Conservation (phyloP, 1,139 yeast species). For the Pneumocystis canis region DNA sequence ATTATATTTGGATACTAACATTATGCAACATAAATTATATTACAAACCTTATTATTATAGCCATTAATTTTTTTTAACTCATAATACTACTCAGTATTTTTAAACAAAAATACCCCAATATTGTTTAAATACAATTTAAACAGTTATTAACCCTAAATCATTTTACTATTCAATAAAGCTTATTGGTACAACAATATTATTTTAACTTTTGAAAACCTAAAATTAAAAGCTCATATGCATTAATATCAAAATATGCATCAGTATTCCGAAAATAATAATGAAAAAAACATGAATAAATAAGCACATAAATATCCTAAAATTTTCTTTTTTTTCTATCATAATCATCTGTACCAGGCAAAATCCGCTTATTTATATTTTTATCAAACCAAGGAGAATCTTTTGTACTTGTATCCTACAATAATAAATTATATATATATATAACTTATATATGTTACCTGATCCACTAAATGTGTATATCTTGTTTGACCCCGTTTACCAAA, state of each 20-base stretch:
- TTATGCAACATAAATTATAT: neutral
- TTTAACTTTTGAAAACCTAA: neutral
- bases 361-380: conserved; percentile 2
- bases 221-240: neutral
- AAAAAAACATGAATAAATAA: neutral
- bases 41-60: neutral
- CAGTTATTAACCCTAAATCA: neutral
- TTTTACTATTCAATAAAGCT: neutral
- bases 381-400: conserved; percentile 2
- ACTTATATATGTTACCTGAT: conserved; percentile 13
- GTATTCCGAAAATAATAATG: neutral
- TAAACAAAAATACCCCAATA: neutral
- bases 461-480: conserved; percentile 15
- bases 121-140: neutral
- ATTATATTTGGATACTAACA: neutral
- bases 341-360: neutral
- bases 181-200: neutral
- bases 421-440: neutral
- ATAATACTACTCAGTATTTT: neutral
- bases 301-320: neutral
- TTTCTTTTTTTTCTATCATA: neutral
- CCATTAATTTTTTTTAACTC: neutral
- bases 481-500: conserved; percentile 16
- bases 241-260: neutral
- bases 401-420: neutral